Base-by-base conservation (phyloP, 495 filamentous ascomycete species). In the Annulohypoxylon stygium region DNA sequence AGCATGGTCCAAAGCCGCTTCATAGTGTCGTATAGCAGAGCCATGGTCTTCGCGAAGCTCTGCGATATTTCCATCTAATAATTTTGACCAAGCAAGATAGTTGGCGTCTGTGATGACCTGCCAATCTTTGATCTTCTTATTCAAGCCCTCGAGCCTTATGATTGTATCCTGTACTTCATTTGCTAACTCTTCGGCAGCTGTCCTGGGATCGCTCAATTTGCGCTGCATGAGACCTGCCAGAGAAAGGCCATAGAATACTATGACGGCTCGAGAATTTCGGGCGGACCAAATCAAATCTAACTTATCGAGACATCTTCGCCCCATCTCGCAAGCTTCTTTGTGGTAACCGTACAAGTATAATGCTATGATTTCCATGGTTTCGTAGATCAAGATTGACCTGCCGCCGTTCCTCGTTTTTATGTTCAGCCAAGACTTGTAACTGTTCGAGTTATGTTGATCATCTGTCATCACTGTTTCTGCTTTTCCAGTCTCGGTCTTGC, bases 331-430 rank as follows among this genome's bases (percentile, higher is more conserved):
- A 4, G 90, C 92, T 71, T 89, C 87, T 33, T 88, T 81, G 75
- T 93, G 89, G 71, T 93, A 90, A 3, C 93, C 93, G 78, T 88
- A 97, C 0, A 92, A 78, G 76, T 90, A 95, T 33, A 97, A 79
- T 0, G 90, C 88, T 4, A 92, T 87, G 71, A 97, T 89, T 67
- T 89, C 87, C 67, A 92, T 83, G 59, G 88, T 90, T 74, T 91
- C 87, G 79, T 97, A 97, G 30, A 94, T 86, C 10, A 92, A 82
- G 71, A 89, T 78, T 53, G 91, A 88, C 63, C 90, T 84, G 51
- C 81, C 82, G 34, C 77, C 81, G 60, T 82, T 82, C 37, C 76
- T 78, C 5, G 81, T 80, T 61, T 79, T 73, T 1, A 51, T 66
- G 16, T 70, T 87, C 79, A 79, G 82, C 80, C 86, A 90, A 2